These are phyloP conservation scores for Fusarium sp. DNA, from an alignment of 2,329 filamentous ascomycete species.

Conservation along the genomic window DNA sequence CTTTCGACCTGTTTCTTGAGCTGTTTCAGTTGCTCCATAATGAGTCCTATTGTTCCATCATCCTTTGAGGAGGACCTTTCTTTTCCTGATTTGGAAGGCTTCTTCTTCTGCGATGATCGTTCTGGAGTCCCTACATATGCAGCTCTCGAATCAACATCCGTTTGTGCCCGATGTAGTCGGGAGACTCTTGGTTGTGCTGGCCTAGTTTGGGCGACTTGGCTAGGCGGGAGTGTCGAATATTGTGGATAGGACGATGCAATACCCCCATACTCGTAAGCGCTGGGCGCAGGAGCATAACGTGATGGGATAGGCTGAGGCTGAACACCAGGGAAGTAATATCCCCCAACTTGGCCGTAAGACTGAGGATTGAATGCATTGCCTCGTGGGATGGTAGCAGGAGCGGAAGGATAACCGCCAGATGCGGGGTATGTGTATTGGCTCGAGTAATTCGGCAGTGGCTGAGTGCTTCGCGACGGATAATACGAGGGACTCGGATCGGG, in stretches of 20 bases:
- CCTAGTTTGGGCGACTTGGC: background rate
- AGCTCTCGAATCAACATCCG: background rate
- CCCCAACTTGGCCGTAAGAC: background rate
- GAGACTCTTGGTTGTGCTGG: background rate
- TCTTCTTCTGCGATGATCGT: background rate
- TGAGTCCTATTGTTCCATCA: background rate
- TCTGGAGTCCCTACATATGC: background rate
- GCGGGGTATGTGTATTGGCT: background rate
- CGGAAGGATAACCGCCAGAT: background rate
- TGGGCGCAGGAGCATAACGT: background rate
- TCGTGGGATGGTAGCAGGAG: background rate
- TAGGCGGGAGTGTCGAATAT: background rate
- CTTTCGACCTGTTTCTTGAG: conserved; percentile 1
- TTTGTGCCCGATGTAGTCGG: background rate
- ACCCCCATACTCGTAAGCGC: background rate
- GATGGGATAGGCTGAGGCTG: background rate
- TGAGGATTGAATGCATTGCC: background rate
- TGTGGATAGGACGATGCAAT: background rate
- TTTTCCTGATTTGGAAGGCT: fast-evolving
- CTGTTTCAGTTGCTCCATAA: background rate
- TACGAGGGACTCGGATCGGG: background rate
- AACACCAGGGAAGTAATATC: background rate
- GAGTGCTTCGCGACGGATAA: background rate
- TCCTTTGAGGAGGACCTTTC: background rate
- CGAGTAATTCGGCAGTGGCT: background rate